Evolutionary conservation across 163 green algal species (phyloP), one percentile per base, ranked within the genome.

Genomic region (Smithsoniella earleae): DNA sequence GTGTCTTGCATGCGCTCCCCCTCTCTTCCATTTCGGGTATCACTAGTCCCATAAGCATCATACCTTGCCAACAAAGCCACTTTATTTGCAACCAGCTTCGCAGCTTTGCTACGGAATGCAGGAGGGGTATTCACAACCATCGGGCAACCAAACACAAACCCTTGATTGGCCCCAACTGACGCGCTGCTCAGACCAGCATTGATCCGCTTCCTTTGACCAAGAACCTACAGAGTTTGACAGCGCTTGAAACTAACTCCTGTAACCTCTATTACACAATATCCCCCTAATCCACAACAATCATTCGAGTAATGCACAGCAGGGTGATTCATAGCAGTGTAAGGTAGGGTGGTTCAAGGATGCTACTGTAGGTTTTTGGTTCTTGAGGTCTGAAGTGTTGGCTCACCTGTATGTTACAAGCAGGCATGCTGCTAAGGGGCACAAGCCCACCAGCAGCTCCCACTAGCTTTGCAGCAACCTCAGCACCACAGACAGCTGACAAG

Each of bases 371-470:
- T n/a, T n/a, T n/a, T n/a, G n/a, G n/a, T n/a, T n/a, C n/a, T n/a
- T n/a, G n/a, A n/a, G n/a, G n/a, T n/a, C n/a, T n/a, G n/a, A n/a
- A n/a, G n/a, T n/a, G n/a, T n/a, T n/a, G n/a, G 54, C 74, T 2
- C 74, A 94, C 88, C 88, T 96, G 89, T 25, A 99, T 76, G 79
- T 97, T 98, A 77, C 91, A 97, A 6, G 92, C 87, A 3, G 94
- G 94, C 85, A 98, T 98, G 34, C 86, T 85, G 3, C 88, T 91
- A 20, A 99, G 85, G 16, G 78, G 46, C 8, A 84, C 36, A 55
- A 98, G 82, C 0, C 93, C 94, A 3, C 94, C 94, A 16, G 94
- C 94, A n/a, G 94, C 79, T 38, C 93, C 93, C 86, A 99, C 96
- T 3, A 98, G 84, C 79, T 88, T 86, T 3, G 94, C 90, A 1